A percentile compares a stretch with the other conserved stretches of the same genome.
phyloP scores from a whole-genome alignment of 2,329 filamentous ascomycete species.

The Pseudogymnoascus verrucosus region DNA sequence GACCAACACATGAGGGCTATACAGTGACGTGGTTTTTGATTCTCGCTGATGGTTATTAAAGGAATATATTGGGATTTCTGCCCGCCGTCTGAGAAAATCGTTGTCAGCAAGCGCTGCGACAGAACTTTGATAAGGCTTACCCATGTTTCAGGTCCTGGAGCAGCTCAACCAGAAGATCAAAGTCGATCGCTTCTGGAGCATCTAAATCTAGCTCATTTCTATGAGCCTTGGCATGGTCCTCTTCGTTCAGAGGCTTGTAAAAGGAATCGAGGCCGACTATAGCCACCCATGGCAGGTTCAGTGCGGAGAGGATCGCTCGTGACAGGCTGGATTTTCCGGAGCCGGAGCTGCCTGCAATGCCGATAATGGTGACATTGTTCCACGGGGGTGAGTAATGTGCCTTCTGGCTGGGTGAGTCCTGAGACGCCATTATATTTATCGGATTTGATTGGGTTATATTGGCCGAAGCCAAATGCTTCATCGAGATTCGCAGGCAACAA shows the following conservation, averaged over 20 bases:
- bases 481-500: neutral
- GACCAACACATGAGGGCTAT: slow-evolving; percentile 92
- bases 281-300: slow-evolving; percentile 95
- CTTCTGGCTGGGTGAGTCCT: slow-evolving; percentile 31
- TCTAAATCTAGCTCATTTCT: slow-evolving; percentile 94
- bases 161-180: slow-evolving; percentile 74
- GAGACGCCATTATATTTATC: slow-evolving; percentile 23
- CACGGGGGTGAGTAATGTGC: slow-evolving; percentile 89
- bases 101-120: neutral
- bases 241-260: slow-evolving; percentile 79
- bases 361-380: slow-evolving; percentile 94
- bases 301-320: slow-evolving; percentile 77
- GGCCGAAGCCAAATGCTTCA: neutral
- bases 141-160: slow-evolving; percentile 83
- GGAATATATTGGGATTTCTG: slow-evolving; percentile 90
- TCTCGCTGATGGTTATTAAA: slow-evolving; percentile 84
- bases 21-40: slow-evolving; percentile 75
- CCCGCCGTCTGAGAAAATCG: slow-evolving; percentile 38
- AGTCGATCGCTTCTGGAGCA: slow-evolving; percentile 87
- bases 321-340: slow-evolving; percentile 92
- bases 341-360: slow-evolving; percentile 88
- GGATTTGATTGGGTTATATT: slow-evolving; percentile 4
- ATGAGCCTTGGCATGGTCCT: slow-evolving; percentile 74
- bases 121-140: slow-evolving; percentile 41
- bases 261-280: slow-evolving; percentile 98